Evolutionary conservation across 768 basidiomycete species (phyloP).

Genomic region (Lyophyllum shimeji): DNA sequence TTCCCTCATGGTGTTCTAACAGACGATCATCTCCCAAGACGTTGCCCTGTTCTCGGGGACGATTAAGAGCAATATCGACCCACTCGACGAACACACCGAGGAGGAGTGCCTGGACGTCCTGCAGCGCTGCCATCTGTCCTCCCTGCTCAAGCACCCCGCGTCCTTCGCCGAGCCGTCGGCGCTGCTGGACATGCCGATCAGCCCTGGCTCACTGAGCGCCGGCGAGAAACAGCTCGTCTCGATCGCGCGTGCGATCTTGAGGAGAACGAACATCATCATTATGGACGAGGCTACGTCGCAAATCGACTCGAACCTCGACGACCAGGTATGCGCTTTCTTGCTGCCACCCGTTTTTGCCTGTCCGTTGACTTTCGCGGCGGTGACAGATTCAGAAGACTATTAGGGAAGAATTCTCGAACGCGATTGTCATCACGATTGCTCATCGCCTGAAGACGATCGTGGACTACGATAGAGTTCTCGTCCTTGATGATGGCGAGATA

Average conservation of each 20-base stretch:
- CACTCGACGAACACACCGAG: conserved; percentile 55
- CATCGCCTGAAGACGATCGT: conserved; percentile 78
- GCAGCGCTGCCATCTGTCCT: conserved; percentile 59
- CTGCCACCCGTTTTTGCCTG: neutral
- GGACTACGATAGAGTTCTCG: conserved; percentile 72
- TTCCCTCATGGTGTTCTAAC: neutral
- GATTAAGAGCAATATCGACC: conserved; percentile 72
- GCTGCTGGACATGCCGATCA: conserved; percentile 61
- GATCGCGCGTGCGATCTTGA: conserved; percentile 65
- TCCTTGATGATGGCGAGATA: conserved; percentile 70
- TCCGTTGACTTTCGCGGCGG: neutral
- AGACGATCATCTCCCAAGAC: conserved; percentile 78
- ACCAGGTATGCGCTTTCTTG: conserved; percentile 43
- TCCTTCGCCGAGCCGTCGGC: conserved; percentile 30
- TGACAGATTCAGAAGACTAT: conserved; percentile 69
- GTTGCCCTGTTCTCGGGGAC: conserved; percentile 75
- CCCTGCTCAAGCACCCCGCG: conserved; percentile 40
- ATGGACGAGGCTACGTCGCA: conserved; percentile 82
- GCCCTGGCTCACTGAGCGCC: conserved; percentile 66
- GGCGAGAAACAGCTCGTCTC: conserved; percentile 79
- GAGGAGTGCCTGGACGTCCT: conserved; percentile 67
- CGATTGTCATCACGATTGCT: conserved; percentile 83
- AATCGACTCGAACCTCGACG: conserved; percentile 69
- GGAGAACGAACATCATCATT: conserved; percentile 65
- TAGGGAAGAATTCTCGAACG: conserved; percentile 65